Evolutionary conservation across 2,329 filamentous ascomycete genomes (phyloP).

Genomic region (Tolypocladium album): DNA sequence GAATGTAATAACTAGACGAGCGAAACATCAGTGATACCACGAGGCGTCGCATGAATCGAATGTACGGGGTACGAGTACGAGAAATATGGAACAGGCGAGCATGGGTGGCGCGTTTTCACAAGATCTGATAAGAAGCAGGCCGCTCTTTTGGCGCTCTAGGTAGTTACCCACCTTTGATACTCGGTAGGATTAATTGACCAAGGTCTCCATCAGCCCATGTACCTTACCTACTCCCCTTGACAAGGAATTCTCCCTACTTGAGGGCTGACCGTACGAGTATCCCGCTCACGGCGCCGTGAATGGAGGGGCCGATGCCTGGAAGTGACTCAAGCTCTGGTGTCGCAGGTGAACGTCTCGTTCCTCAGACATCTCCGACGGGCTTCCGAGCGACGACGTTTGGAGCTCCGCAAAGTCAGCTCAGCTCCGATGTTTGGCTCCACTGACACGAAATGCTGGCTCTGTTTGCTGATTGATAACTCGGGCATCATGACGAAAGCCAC

Average conservation of each 20-base stretch:
- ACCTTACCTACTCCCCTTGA: background rate
- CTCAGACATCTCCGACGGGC: slow-evolving; percentile 6
- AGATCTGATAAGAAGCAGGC: background rate
- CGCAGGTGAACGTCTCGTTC: background rate
- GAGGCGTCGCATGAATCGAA: background rate
- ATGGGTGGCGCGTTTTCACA: background rate
- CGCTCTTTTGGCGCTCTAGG: background rate
- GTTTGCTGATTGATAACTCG: slow-evolving; percentile 21
- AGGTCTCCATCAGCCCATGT: background rate
- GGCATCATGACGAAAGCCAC: slow-evolving; percentile 8
- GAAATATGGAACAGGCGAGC: background rate
- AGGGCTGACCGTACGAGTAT: background rate
- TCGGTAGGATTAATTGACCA: background rate
- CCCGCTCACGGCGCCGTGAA: background rate
- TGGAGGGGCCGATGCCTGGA: background rate
- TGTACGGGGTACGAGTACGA: no score
- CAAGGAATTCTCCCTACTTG: background rate
- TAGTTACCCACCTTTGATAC: background rate
- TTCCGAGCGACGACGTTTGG: slow-evolving; percentile 11
- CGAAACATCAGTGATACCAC: background rate
- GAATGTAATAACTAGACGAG: background rate
- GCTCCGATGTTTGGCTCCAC: slow-evolving; percentile 8
- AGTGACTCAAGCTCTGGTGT: background rate
- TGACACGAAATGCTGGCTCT: slow-evolving; percentile 9
- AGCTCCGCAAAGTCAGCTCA: slow-evolving; percentile 1